Base-by-base conservation (phyloP, 768 basidiomycete genomes). In the Paxillus involutus region DNA sequence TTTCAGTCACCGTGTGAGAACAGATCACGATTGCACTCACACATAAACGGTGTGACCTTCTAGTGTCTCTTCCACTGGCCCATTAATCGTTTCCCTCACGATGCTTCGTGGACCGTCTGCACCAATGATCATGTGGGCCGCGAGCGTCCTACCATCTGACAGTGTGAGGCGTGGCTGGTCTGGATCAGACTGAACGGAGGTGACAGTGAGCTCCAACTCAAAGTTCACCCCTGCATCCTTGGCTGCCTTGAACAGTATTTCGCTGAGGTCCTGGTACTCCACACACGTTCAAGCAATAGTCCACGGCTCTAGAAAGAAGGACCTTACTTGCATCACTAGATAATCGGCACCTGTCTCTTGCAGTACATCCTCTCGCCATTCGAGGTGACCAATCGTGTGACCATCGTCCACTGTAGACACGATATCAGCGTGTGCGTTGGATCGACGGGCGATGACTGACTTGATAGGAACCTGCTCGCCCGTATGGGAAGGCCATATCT, bases 31-130 rank as follows among this genome's bases (percentile, higher is more conserved):
- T 10, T 10, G 26, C 51, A 61, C 77, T 55, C 37, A 79, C 81
- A 77, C 74, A 61, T 81, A 85, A 64, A 78, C 68, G 35, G 73
- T 74, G 58, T 73, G 50, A 14, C 66, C 58, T 57, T 69, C 64
- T 37, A 67, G 58, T 4, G 51, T 56, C 26, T 69, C 63, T 13
- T 68, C 55, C 39, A 63, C 60, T 17, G 73, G 74, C 9, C 69
- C 66, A 4, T 64, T 67, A 32, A 77, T 61, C 3, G 77, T 61
- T 19, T 71, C 58, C 17, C 68, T 67, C 30, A 77, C 71, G 12
- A 77, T 39, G 39, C 83, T 84, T 32, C 71, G 66, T 48, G 76
- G 75, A 12, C 86, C 86, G 63, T 88, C 86, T 3, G 86, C 85
- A 26, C 81, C 85, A 16, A 87, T 75, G 46, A 87, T 69, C 33